Evolutionary conservation across 2,329 filamentous ascomycete species (phyloP), one percentile per base, ranked within the genome.

Genomic region (Colletotrichum sidae): DNA sequence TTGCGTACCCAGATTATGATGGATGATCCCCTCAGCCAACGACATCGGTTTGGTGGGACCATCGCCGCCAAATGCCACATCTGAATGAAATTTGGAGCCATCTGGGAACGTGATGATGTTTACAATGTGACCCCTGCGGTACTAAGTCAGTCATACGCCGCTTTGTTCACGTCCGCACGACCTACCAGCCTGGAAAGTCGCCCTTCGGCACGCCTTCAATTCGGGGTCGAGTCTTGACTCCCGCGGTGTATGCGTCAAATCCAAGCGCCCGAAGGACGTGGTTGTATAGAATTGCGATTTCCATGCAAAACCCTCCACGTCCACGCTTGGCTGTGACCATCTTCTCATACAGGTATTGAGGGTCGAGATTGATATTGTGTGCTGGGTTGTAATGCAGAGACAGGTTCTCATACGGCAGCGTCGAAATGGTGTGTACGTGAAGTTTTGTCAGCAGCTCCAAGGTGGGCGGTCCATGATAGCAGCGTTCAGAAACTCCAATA

Each of bases 11-110:
- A 89, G 78, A 72, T 87, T 86, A 61, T 74, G 70, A 58, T 80
- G 78, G 8, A 80, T 73, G 12, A 76, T 72, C 9, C 76, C 76
- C 12, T 82, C 76, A 17, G 79, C 72, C 2, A 92, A 76, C 1
- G 82, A 83, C 42, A 92, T 74, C 7, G 89, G 88, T 13, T 77
- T 75, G 2, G 85, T 89, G 3, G 88, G 80, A 8, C 86, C 85
- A 70, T 89, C 86, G 17, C 85, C 86, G 51, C 90, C 90, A 71
- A 92, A 92, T 5, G 84, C 87, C 10, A 89, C 86, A 72, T 92
- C 90, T 9, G 87, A 74, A 71, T 84, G 76, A 75, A 84, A 89
- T 61, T 80, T 77, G 35, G 80, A 80, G 44, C 78, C 78, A 6
- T 79, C 76, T 2, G 79, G 72, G 39, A 92, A 78, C 2, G 81